Base-by-base conservation (phyloP, 1,139 yeast species). In the Saccharomycopsis hybrid region DNA sequence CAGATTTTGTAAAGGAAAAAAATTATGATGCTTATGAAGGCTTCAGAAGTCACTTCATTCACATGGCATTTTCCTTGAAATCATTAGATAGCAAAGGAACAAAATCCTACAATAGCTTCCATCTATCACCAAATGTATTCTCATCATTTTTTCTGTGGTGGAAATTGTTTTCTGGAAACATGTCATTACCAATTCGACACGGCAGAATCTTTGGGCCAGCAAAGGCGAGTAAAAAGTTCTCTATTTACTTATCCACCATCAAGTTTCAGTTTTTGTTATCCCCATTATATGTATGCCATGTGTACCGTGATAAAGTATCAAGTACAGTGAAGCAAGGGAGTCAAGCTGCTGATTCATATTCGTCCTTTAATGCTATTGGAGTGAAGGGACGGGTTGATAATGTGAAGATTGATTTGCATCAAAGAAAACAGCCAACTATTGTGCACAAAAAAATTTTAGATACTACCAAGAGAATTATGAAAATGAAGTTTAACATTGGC, bases 131-230 rank as follows among this genome's bases (percentile, higher is more conserved):
- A 0, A 67, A 76, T 48, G 72, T 83, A 0, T 70, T 86, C 55
- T 65, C 69, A 2, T 88, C 86, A 60, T 88, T 89, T 66, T 74
- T 76, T 58, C 67, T 68, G 41, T 89, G 97, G 97, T 88, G 96
- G 95, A 66, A 73, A 48, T 71, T 82, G 46, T 78, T 89, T 58
- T 77, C 79, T 40, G 78, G 86, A 36, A 75, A 77, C 33, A 69
- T 84, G 32, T 82, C 95, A 1, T 72, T 88, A 27, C 96, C 96
- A 0, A 73, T 86, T 9, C 73, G 86, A 51, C 76, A 75, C 44
- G 96, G 96, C 0, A 70, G 72, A 11, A 66, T 89, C 27, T 89
- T 86, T 59, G 77, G 74, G 24, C 65, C 72, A 13, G 60, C 61
- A 13, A 64, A 62, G 43, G 58, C 68, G 61, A 70, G 57, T 56